Percentiles rank a stretch among this genome's conserved stretches.
phyloP scores from a whole-genome alignment of 192 early-diverging fungal genomes.

The Dissophora ornata region DNA sequence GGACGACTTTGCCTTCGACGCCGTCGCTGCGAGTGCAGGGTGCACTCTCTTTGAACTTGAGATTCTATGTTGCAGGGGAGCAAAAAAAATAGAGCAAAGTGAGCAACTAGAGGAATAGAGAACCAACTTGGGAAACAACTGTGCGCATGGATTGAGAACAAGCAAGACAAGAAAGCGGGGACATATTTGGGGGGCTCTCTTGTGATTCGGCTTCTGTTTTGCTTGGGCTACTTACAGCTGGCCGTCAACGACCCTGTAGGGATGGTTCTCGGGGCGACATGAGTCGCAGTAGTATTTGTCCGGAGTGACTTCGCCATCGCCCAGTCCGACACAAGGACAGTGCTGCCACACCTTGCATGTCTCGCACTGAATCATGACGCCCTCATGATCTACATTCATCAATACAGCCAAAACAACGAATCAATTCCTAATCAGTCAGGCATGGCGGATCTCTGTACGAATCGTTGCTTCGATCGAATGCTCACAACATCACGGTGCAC shows the following conservation, averaged over 20 bases:
- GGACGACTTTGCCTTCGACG: constrained; percentile 19
- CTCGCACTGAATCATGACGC: constrained; percentile 95
- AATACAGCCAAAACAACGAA: no score
- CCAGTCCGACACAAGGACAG: constrained; percentile 88
- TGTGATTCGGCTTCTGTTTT: background rate
- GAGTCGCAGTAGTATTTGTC: constrained; percentile 95
- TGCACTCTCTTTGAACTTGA: constrained; percentile 11
- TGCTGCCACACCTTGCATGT: constrained; percentile 95
- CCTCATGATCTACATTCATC: constrained; percentile 62
- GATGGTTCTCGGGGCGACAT: constrained; percentile 86
- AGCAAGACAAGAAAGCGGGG: no score
- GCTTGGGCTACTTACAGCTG: constrained; percentile 44
- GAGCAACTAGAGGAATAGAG: no score
- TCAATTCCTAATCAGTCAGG: no score
- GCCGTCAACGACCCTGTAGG: constrained; percentile 61
- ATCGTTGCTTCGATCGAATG: no score
- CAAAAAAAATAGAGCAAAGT: background rate
- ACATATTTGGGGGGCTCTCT: constrained; percentile 4
- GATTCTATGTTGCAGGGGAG: constrained; percentile 18
- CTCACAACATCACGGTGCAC: background rate
- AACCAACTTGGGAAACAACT: no score
- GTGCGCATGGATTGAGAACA: no score
- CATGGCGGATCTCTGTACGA: no score
- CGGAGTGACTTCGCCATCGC: constrained; percentile 77
- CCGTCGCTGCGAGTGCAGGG: background rate